phyloP scores from a whole-genome alignment of 306 rosid species.

The Pyrus pyrifolia region DNA sequence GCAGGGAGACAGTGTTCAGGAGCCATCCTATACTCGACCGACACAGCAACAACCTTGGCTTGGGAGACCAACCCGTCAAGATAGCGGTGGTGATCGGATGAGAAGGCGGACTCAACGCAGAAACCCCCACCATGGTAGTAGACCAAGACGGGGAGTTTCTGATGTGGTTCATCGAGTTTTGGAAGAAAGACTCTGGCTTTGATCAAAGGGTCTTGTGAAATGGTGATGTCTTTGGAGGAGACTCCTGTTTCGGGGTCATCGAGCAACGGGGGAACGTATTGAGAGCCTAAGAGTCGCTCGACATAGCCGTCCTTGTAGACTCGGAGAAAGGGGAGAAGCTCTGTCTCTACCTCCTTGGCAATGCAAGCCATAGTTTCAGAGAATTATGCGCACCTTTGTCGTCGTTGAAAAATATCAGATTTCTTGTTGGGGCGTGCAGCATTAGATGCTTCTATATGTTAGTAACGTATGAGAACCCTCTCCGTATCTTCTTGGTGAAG shows the following conservation, averaged over 20 bases:
- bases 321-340: constrained; percentile 28
- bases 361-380: constrained; percentile 25
- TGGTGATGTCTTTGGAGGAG: constrained; percentile 43
- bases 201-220: constrained; percentile 33
- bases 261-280: constrained; percentile 25
- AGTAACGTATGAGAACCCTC: no score
- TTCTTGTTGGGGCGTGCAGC: no score
- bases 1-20: constrained; percentile 38
- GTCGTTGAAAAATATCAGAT: no score
- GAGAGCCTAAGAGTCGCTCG: constrained; percentile 31
- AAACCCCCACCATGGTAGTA: constrained; percentile 50
- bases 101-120: constrained; percentile 37
- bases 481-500: no score
- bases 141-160: constrained; percentile 41
- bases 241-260: constrained; percentile 33
- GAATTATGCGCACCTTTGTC: neutral
- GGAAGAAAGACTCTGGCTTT: constrained; percentile 42
- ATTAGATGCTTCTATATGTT: no score
- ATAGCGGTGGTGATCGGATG: constrained; percentile 39
- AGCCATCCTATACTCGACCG: constrained; percentile 46
- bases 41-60: constrained; percentile 37
- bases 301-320: constrained; percentile 46
- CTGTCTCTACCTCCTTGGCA: constrained; percentile 29
- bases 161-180: neutral
- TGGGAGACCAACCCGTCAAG: constrained; percentile 35